Conservation (phyloP, 306 rosid genomes). For the Astragalus glycyphyllos region DNA sequence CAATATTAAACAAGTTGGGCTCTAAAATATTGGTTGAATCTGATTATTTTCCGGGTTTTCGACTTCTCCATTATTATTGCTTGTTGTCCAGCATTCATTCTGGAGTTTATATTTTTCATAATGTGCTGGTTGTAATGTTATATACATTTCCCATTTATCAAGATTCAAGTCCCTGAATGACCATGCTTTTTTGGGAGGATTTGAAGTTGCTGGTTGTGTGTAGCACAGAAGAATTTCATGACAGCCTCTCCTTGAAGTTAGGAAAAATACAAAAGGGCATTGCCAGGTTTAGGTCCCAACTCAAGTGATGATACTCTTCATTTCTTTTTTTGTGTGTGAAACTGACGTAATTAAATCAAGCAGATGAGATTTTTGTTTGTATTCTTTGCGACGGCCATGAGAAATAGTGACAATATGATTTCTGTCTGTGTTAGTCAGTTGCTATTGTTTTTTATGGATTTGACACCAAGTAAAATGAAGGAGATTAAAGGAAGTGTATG, state of each 20-base stretch:
- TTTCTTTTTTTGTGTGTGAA: conserved; percentile 36
- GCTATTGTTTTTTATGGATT: conserved; percentile 25
- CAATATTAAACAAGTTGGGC: conserved; percentile 23
- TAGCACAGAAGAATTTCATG: conserved; percentile 21
- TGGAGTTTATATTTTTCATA: conserved; percentile 22
- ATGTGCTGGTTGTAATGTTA: conserved; percentile 13
- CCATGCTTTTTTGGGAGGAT: conserved; percentile 28
- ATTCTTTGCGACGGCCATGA: conserved; percentile 21
- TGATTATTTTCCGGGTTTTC: conserved; percentile 25
- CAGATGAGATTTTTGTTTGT: conserved; percentile 12
- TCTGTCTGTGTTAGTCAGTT: conserved; percentile 3
- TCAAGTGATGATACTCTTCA: conserved; percentile 25
- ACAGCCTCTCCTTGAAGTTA: no score
- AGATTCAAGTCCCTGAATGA: conserved; percentile 29
- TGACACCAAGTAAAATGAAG: no score
- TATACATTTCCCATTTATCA: conserved; percentile 8
- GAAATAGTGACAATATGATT: conserved; percentile 1
- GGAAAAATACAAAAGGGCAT: conserved; percentile 29
- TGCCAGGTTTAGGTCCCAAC: conserved; percentile 29
- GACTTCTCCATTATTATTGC: conserved; percentile 14
- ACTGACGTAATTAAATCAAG: conserved; percentile 21
- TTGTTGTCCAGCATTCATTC: conserved; percentile 27
- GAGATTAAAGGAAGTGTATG: no score
- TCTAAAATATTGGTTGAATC: conserved; percentile 31
- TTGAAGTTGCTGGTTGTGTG: conserved; percentile 26